Base-by-base conservation (phyloP, 768 basidiomycete species). In the Lenzites betulinus region DNA sequence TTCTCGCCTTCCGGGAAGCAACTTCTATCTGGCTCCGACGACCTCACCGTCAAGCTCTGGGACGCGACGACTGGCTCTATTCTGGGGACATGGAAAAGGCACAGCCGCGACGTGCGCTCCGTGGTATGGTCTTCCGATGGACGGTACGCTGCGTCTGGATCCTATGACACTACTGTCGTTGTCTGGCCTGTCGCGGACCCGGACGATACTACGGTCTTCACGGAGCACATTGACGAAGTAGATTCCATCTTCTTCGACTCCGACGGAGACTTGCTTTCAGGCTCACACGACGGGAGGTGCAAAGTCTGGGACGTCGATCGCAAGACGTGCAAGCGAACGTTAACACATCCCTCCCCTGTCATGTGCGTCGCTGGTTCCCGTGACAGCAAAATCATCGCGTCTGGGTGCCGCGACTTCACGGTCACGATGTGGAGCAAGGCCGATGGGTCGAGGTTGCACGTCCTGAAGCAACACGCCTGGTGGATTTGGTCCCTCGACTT, bases 21-120 rank as follows among this genome's bases (percentile, higher is more conserved):
- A 12, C 64, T 76, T 41, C 66, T 63, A 16, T 72, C 74, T 4
- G 73, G 69, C 16, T 73, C 71, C 3, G 50, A 38, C n/a, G 72
- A 73, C 49, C 35, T 46, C 28, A 71, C 64, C 3, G 47, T 76
- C 3, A 30, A 65, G 9, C 25, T 76, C 3, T 74, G 75, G 74
- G 51, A 46, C 30, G 47, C 41, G 8, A 58, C 58, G 38, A 65
- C 59, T 20, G 66, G 18, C 83, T 83, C 60, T 73, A 33, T 63
- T 63, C 42, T 48, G n/a, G 52, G 47, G 73, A 54, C 70, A 67
- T 58, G n/a, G 58, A 71, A 61, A 51, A 80, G 42, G 42, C n/a
- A 20, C 3, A 9, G 8, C 1, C 22, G n/a, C 3, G n/a, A n/a
- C n/a, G 42, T 43, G 13, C n/a, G n/a, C 22, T 43, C 42, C 42